phyloP scores from a whole-genome alignment of 208 protist genomes.

The Crithidia thermophila region DNA sequence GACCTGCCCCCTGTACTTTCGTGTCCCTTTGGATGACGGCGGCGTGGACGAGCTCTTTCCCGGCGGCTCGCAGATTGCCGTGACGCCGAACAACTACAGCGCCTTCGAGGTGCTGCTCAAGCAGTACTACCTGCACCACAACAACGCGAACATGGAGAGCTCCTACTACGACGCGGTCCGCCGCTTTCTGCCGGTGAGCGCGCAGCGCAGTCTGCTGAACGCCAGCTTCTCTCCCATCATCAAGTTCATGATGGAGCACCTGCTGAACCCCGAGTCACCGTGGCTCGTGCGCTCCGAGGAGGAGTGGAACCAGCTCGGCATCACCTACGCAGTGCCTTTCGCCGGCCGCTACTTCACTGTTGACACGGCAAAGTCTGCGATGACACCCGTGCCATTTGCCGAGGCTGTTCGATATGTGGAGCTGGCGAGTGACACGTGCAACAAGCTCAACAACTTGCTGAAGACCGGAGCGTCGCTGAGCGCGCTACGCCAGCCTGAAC shows the following conservation, averaged over 20 bases:
- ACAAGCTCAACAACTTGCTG: slow-evolving; percentile 28
- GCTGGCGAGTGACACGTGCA: slow-evolving; percentile 29
- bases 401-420: slow-evolving; percentile 38
- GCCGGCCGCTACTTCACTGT: slow-evolving; percentile 46
- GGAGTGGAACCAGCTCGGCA: slow-evolving; percentile 45
- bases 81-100: slow-evolving; percentile 59
- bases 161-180: slow-evolving; percentile 32
- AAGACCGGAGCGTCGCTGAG: slow-evolving; percentile 27
- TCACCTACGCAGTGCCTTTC: slow-evolving; percentile 62
- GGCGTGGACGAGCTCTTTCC: slow-evolving; percentile 62
- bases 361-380: slow-evolving; percentile 21
- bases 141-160: slow-evolving; percentile 13
- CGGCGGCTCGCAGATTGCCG: slow-evolving; percentile 40
- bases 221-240: slow-evolving; percentile 45
- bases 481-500: slow-evolving; percentile 11
- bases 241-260: slow-evolving; percentile 46
- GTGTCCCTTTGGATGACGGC: slow-evolving; percentile 51
- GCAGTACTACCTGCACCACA: slow-evolving; percentile 26
- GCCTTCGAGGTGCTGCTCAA: slow-evolving; percentile 43
- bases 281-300: slow-evolving; percentile 44
- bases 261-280: slow-evolving; percentile 38
- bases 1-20: slow-evolving; percentile 49
- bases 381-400: slow-evolving; percentile 31
- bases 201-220: slow-evolving; percentile 37
- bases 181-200: slow-evolving; percentile 37